Percentiles rank a stretch among this genome's conserved stretches.
Evolutionary conservation across 495 filamentous ascomycete genomes (phyloP).

Genomic region (Geopyxis carbonaria): DNA sequence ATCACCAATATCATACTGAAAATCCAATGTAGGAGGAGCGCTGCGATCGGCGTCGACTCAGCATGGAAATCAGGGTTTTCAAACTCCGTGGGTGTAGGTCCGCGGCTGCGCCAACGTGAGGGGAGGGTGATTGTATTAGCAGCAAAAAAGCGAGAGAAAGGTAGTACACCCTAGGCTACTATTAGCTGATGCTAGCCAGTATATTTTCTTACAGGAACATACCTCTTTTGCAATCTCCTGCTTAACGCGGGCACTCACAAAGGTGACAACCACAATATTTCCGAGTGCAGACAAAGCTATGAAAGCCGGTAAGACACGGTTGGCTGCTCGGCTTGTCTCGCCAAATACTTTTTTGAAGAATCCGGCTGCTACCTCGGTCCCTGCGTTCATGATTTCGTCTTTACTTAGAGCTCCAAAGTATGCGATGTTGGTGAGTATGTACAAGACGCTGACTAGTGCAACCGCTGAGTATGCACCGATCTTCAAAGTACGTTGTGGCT

Average conservation of each 20-base stretch:
- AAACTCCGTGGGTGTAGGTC: constrained; percentile 9
- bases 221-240: constrained; percentile 39
- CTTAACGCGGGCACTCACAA: constrained; percentile 35
- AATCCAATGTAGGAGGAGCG: constrained; percentile 31
- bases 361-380: constrained; percentile 3
- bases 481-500: constrained; percentile 29
- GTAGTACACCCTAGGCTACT: constrained; percentile 36
- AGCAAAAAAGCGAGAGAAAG: constrained; percentile 32
- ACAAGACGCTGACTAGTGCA: constrained; percentile 25
- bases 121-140: constrained; percentile 26
- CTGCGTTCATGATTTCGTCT: neutral
- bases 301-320: constrained; percentile 27
- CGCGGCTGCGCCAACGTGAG: constrained; percentile 12
- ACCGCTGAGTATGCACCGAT: constrained; percentile 26
- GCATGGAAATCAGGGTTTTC: neutral
- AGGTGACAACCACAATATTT: constrained; percentile 36
- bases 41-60: constrained; percentile 30
- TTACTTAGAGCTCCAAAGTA: constrained; percentile 26
- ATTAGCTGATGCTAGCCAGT: too few species aligned
- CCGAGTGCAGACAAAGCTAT: constrained; percentile 34
- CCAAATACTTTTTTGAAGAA: constrained; percentile 12
- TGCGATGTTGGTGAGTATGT: constrained; percentile 31
- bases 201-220: too few species aligned
- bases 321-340: neutral
- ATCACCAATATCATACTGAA: constrained; percentile 29